Evolutionary conservation across 1,139 yeast species (phyloP).

Genomic region (Taiozyma onychis): DNA sequence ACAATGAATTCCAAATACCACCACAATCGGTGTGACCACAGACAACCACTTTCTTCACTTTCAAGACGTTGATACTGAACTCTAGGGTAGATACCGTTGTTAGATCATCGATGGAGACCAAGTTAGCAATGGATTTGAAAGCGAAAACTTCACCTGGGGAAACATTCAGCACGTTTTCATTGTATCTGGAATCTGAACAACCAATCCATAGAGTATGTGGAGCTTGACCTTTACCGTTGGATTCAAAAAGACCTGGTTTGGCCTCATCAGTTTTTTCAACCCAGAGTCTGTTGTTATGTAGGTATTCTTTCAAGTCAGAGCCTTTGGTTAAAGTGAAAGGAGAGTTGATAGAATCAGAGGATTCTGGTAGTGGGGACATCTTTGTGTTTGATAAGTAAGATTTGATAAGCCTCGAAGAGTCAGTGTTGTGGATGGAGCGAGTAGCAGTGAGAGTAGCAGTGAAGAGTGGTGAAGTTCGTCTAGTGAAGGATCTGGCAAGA

Average conservation of each 20-base stretch:
- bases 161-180: conserved; percentile 73
- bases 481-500: neutral
- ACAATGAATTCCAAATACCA: conserved; percentile 84
- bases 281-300: conserved; percentile 63
- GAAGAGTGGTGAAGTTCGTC: neutral
- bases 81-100: conserved; percentile 81
- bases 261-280: conserved; percentile 54
- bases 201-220: conserved; percentile 97
- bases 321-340: conserved; percentile 55
- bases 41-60: conserved; percentile 76
- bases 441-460: neutral
- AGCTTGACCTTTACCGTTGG: conserved; percentile 78
- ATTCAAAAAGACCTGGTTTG: conserved; percentile 61
- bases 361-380: neutral
- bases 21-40: conserved; percentile 99
- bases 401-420: neutral
- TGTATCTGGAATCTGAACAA: conserved; percentile 90
- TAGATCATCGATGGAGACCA: conserved; percentile 66
- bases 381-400: neutral
- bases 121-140: conserved; percentile 89
- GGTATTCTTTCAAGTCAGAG: conserved; percentile 58
- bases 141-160: conserved; percentile 93
- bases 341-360: conserved; percentile 10
- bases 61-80: conserved; percentile 82
- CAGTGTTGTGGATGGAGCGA: neutral